Base-by-base conservation (phyloP, 2,329 filamentous ascomycete genomes). In the Phaeosphaeriaceae sp. region DNA sequence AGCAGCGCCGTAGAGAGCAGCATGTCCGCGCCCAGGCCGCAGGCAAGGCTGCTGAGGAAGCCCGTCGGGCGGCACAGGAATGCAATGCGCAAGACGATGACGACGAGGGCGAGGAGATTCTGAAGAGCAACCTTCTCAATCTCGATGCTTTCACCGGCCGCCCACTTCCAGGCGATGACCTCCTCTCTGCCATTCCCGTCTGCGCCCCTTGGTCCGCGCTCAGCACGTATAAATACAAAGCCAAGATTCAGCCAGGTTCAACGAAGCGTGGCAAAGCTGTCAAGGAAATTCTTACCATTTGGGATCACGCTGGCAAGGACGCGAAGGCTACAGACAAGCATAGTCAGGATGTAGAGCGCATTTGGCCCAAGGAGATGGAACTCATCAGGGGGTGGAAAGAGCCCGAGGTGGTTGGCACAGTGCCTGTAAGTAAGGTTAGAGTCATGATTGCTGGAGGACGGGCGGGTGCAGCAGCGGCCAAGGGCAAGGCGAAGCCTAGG, bases 231-330 rank as follows among this genome's bases (percentile, higher is more conserved):
- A 97, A 97, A 79, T 98, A 97, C 82, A 96, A 96, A 78, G 91
- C 89, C 53, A 99, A 99, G 82, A 78, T 99, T 68, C 95, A 98
- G 78, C 95, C 95, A 0, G 95, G 95, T 0, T 80, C 88, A 0
- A 85, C 89, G 63, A 99, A 98, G 84, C 97, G 97, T 80, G 94
- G 95, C 10, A 98, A 97, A 76, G 93, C 93, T 0, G 88, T 97
- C 48, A 92, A 91, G 75, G 94, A 98, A 78, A 89, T 98, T 31
- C 78, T 98, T n/a, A 88, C 89, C 49, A 85, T 86, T 58, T 97
- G 94, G 93, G 85, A 89, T 63, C 78, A 83, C 20, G 92, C 88
- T 50, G 86, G 88, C 7, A 82, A 81, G 53, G 82, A 82, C 50
- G 62, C 72, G 7, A 79, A 77, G 60, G 77, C 76, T 22, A 59